Evolutionary conservation across 345 rosid genomes (phyloP).

Genomic region (Euphorbia pulcherrima): DNA sequence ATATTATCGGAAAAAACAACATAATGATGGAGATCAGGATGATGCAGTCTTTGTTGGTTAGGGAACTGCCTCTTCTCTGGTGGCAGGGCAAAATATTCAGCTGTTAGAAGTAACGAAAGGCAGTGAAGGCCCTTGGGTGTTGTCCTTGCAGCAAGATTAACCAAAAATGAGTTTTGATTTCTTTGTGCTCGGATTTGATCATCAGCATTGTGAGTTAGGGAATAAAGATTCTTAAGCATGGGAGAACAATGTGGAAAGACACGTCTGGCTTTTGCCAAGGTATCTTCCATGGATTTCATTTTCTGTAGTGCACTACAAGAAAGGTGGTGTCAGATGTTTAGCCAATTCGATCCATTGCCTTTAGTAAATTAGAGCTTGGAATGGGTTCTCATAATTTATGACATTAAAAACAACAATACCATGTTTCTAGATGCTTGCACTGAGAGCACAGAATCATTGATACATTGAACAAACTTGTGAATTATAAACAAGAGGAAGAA

Average conservation of each 20-base stretch:
- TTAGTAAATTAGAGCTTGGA: neutral
- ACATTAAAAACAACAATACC: neutral
- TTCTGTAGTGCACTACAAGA: slow-evolving; percentile 62
- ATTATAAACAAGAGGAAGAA: neutral
- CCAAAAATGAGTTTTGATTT: slow-evolving; percentile 56
- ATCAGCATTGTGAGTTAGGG: slow-evolving; percentile 71
- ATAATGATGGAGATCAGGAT: slow-evolving; percentile 36
- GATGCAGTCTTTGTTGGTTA: slow-evolving; percentile 46
- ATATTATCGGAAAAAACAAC: slow-evolving; percentile 29
- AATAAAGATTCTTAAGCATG: slow-evolving; percentile 65
- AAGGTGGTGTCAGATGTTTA: slow-evolving; percentile 17
- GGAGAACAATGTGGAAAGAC: slow-evolving; percentile 59
- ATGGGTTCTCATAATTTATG: neutral
- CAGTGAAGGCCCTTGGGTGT: slow-evolving; percentile 33
- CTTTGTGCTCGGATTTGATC: slow-evolving; percentile 66
- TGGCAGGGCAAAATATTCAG: slow-evolving; percentile 38
- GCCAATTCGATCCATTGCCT: neutral
- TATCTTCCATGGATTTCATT: slow-evolving; percentile 57
- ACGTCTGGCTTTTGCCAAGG: slow-evolving; percentile 53
- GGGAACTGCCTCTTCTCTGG: slow-evolving; percentile 69
- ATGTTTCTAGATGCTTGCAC: neutral
- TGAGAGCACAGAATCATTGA: neutral
- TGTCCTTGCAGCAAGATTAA: slow-evolving; percentile 32
- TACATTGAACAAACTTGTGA: neutral
- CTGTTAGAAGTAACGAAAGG: slow-evolving; percentile 26